Conservation (phyloP, 306 rosid genomes). For the Cucurbita argyrosperma region DNA sequence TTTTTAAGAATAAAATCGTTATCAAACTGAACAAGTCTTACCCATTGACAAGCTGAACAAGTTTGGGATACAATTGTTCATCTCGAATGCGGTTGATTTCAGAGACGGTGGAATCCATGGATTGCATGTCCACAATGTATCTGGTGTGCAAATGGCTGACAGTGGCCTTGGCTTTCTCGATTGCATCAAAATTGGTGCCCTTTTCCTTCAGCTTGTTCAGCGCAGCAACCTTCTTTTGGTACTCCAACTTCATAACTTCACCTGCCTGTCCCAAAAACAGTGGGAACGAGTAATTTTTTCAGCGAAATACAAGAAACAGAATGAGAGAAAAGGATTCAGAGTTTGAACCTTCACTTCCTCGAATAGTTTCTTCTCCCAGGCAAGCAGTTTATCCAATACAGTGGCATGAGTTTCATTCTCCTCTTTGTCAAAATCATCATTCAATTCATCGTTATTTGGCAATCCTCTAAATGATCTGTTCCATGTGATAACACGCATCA, state of each 20-base stretch:
- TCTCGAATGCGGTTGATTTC: conserved; percentile 89
- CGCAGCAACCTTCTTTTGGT: conserved; percentile 66
- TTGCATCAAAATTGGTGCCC: conserved; percentile 47
- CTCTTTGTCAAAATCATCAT: conserved; percentile 63
- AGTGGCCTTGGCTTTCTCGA: conserved; percentile 81
- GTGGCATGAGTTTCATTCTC: conserved; percentile 91
- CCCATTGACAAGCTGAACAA: conserved; percentile 78
- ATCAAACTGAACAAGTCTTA: conserved; percentile 17
- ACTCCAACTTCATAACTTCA: conserved; percentile 77
- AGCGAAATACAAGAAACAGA: not conserved
- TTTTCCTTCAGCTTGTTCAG: conserved; percentile 66
- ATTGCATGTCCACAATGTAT: conserved; percentile 96
- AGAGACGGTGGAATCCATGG: conserved; percentile 91
- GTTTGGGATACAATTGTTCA: conserved; percentile 66
- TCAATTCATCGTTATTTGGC: conserved; percentile 35
- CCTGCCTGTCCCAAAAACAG: conserved; percentile 57
- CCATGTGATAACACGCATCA: conserved; percentile 91
- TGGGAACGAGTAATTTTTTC: not conserved
- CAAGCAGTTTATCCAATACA: conserved; percentile 81
- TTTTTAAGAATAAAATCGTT: not conserved
- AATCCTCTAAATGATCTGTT: conserved; percentile 70
- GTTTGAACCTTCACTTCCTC: conserved; percentile 80
- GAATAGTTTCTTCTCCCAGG: conserved; percentile 94
- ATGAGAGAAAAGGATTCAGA: not conserved
- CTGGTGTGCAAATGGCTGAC: conserved; percentile 93